Evolutionary conservation across 2,329 filamentous ascomycete genomes (phyloP).

Genomic region (Calonectria hongkongensis): DNA sequence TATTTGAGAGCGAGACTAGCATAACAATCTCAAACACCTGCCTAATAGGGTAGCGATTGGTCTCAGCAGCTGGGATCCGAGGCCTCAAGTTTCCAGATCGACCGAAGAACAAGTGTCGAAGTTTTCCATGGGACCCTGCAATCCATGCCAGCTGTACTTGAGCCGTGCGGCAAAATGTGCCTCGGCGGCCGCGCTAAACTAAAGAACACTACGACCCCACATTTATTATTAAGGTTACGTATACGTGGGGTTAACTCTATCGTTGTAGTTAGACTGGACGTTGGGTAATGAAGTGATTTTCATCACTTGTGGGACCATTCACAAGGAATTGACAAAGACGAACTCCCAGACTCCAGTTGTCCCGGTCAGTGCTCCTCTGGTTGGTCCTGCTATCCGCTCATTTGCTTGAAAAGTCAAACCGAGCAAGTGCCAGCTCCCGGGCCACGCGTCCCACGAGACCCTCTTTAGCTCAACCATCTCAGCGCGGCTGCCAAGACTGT

Average conservation of each 20-base stretch:
- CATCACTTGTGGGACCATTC: conserved; percentile 18
- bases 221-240: conserved; percentile 12
- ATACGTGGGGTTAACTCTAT: conserved; percentile 26
- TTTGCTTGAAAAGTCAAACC: conserved; percentile 24
- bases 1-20: neutral
- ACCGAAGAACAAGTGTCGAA: conserved; percentile 3
- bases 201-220: neutral
- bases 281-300: conserved; percentile 21
- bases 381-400: neutral
- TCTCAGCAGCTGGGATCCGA: neutral
- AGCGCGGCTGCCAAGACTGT: neutral
- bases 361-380: neutral
- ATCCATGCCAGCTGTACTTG: neutral
- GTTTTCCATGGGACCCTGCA: neutral
- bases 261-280: neutral
- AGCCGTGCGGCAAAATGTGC: neutral
- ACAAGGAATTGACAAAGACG: conserved; percentile 9
- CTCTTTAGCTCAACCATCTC: neutral
- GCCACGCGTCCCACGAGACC: conserved; percentile 19
- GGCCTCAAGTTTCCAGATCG: conserved; percentile 7
- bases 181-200: conserved; percentile 8
- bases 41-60: neutral
- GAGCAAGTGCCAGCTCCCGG: conserved; percentile 9
- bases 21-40: neutral
- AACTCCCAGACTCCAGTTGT: conserved; percentile 16